Percentiles rank a stretch among this genome's conserved stretches.
These are phyloP conservation scores for Kregervanrija fluxuum DNA, from an alignment of 805 yeast species.

Conservation along the genomic window DNA sequence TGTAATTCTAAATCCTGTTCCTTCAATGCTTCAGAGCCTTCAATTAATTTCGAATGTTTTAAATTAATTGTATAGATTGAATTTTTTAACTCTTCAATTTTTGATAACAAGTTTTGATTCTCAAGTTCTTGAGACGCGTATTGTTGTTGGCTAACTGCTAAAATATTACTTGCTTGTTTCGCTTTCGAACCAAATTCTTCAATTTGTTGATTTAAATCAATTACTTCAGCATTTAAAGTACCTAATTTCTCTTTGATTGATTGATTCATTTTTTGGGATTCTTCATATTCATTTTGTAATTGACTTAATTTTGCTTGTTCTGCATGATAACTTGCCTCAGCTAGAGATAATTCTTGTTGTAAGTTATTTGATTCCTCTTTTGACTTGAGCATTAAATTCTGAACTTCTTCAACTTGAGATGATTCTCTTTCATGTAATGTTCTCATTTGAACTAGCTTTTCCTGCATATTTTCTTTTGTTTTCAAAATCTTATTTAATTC, in stretches of 20 bases:
- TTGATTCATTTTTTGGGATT: conserved; percentile 61
- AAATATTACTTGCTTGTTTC: conserved; percentile 54
- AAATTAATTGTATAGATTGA: conserved; percentile 22
- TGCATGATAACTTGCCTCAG: conserved; percentile 73
- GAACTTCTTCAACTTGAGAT: conserved; percentile 65
- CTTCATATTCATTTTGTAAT: conserved; percentile 52
- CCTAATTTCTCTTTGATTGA: conserved; percentile 64
- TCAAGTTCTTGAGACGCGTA: conserved; percentile 49
- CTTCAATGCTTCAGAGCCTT: conserved; percentile 18
- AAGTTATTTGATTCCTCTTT: conserved; percentile 62
- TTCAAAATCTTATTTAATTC: conserved; percentile 65
- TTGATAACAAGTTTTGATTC: conserved; percentile 29
- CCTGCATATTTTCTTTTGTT: conserved; percentile 64
- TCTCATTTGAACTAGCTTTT: conserved; percentile 60
- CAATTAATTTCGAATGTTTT: conserved; percentile 18
- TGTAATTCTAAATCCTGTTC: conserved; percentile 38
- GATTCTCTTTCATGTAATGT: conserved; percentile 74
- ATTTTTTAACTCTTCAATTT: conserved; percentile 18
- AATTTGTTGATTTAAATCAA: conserved; percentile 49
- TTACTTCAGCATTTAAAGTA: conserved; percentile 56
- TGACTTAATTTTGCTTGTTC: conserved; percentile 58
- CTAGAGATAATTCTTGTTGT: conserved; percentile 62
- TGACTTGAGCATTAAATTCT: conserved; percentile 50
- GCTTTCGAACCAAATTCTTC: conserved; percentile 46
- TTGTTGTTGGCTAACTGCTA: conserved; percentile 63